Evolutionary conservation across 768 basidiomycete species (phyloP).

Genomic region (Suillus weaverae): DNA sequence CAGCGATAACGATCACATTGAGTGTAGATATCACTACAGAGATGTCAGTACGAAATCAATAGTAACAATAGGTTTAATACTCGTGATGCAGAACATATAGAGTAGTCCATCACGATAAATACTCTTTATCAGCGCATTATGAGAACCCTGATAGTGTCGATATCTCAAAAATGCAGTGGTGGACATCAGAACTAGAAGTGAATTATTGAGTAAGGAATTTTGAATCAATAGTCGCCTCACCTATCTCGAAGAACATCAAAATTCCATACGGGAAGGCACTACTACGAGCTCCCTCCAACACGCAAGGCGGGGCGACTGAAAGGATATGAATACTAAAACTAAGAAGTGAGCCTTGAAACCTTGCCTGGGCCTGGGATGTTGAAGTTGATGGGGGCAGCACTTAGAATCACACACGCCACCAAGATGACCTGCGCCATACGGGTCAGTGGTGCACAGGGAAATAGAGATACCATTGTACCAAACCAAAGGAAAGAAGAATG

Average conservation of each 20-base stretch:
- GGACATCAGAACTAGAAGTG: background rate
- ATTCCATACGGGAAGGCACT: slow-evolving; percentile 6
- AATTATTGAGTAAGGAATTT: background rate
- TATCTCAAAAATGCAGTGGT: slow-evolving; percentile 2
- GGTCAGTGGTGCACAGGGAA: background rate
- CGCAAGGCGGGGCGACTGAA: background rate
- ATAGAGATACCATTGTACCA: background rate
- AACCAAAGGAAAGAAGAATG: background rate
- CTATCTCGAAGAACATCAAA: slow-evolving; percentile 7
- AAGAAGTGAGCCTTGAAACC: background rate
- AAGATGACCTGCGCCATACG: background rate
- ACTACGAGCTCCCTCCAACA: background rate
- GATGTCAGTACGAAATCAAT: background rate
- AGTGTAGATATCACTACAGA: background rate
- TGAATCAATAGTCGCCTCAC: background rate
- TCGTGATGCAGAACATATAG: background rate
- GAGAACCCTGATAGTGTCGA: slow-evolving; percentile 2
- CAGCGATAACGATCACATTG: background rate
- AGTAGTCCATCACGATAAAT: slow-evolving; percentile 7
- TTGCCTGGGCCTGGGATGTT: background rate
- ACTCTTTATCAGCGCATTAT: background rate
- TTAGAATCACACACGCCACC: background rate
- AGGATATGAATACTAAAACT: background rate
- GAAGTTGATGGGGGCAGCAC: background rate
- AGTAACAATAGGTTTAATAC: background rate